These are phyloP conservation scores for Mucor mucedo DNA, from an alignment of 371 early-diverging fungal species.

Conservation along the genomic window DNA sequence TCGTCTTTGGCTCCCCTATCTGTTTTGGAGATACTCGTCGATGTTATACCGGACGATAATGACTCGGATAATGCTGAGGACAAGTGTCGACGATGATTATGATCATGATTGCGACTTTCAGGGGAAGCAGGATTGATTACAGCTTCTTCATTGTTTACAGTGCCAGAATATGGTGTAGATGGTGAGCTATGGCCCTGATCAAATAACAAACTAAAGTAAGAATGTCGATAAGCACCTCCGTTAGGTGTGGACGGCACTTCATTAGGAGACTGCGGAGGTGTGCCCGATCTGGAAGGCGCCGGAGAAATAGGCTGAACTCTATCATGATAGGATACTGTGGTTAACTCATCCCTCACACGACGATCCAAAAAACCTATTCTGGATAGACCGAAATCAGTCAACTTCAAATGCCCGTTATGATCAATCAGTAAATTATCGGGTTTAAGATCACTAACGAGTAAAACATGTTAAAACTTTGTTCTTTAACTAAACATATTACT, in stretches of 20 bases:
- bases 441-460: conserved; percentile 74
- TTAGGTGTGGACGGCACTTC: conserved; percentile 22
- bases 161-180: conserved; percentile 23
- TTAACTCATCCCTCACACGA: conserved; percentile 69
- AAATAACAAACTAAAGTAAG: conserved; percentile 41
- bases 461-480: not conserved
- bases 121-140: conserved; percentile 22
- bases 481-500: not conserved
- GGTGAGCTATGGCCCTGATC: conserved; percentile 25
- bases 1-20: not conserved
- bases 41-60: conserved; percentile 12
- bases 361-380: conserved; percentile 86
- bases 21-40: conserved; percentile 9
- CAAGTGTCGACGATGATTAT: conserved; percentile 32
- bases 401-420: conserved; percentile 88
- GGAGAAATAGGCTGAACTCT: conserved; percentile 44
- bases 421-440: conserved; percentile 93
- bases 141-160: conserved; percentile 11
- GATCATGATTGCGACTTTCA: conserved; percentile 26
- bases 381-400: conserved; percentile 96
- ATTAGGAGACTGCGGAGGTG: conserved; percentile 40
- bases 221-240: conserved; percentile 33
- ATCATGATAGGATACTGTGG: conserved; percentile 28
- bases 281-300: conserved; percentile 50
- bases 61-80: conserved; percentile 29